Conservation (phyloP, 225 moss, liverwort and hornwort species). For the Neckera pumila region DNA sequence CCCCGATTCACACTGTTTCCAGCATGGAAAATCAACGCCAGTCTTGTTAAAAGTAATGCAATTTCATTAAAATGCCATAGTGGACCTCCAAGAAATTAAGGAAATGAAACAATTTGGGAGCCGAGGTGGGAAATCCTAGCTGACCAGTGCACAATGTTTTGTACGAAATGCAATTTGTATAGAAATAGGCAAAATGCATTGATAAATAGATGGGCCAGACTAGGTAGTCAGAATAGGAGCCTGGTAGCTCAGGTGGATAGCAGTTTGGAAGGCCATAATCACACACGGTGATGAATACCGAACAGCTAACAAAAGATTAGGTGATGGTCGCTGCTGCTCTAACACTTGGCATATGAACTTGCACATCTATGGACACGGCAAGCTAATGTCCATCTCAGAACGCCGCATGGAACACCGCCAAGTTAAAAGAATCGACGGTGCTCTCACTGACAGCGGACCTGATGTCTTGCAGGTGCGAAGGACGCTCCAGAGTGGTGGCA, state of each 20-base stretch:
- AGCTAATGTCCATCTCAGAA: background rate
- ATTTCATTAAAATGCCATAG: background rate
- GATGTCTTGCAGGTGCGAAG: background rate
- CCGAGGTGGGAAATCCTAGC: background rate
- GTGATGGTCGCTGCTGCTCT: background rate
- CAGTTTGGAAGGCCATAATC: no score
- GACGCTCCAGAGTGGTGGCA: background rate
- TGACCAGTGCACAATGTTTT: background rate
- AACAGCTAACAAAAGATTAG: background rate
- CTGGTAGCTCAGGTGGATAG: background rate
- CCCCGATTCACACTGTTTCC: background rate
- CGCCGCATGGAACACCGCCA: no score
- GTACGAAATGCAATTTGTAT: background rate
- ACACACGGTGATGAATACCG: background rate
- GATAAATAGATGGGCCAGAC: background rate
- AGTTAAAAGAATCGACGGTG: no score
- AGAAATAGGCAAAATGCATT: background rate
- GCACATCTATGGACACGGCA: no score
- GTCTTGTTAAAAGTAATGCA: background rate
- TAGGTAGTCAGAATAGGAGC: background rate
- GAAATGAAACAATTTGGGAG: background rate
- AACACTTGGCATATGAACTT: no score
- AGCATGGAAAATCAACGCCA: background rate
- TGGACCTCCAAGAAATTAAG: background rate
- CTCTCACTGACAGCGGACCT: background rate